Conservation (phyloP, 352 stramenopile species). For the Globisporangium abappressorium region DNA sequence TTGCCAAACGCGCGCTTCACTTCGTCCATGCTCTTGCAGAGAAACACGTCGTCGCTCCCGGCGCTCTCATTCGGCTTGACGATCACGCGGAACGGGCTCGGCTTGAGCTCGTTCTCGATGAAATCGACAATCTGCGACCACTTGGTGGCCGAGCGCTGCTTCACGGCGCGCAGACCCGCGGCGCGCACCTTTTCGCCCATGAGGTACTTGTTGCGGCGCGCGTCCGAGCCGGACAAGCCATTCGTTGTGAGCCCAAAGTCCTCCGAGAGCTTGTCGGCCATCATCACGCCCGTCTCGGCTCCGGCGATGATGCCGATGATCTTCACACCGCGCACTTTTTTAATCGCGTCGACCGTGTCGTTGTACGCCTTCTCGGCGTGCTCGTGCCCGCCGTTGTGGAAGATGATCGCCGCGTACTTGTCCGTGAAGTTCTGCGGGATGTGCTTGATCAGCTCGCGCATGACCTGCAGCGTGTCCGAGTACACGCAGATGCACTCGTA, state of each 20-base stretch:
- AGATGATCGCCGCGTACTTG: slow-evolving; percentile 72
- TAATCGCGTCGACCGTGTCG: slow-evolving; percentile 20
- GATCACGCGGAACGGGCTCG: slow-evolving; percentile 78
- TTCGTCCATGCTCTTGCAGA: slow-evolving; percentile 78
- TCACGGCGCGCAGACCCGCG: slow-evolving; percentile 90
- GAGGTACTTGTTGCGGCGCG: slow-evolving; percentile 76
- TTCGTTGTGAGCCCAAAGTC: slow-evolving; percentile 86
- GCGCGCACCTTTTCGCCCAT: slow-evolving; percentile 87
- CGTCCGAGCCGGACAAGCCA: slow-evolving; percentile 68
- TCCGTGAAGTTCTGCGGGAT: slow-evolving; percentile 72
- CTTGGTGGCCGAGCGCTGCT: slow-evolving; percentile 84
- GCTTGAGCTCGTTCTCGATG: slow-evolving; percentile 58
- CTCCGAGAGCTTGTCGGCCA: slow-evolving; percentile 89
- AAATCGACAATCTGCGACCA: slow-evolving; percentile 75
- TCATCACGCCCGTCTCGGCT: slow-evolving; percentile 90
- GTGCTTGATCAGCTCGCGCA: slow-evolving; percentile 61
- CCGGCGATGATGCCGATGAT: slow-evolving; percentile 89
- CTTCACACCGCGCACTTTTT: slow-evolving; percentile 25
- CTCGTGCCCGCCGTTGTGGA: slow-evolving; percentile 48
- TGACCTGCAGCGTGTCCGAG: slow-evolving; percentile 79
- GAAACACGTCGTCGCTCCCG: slow-evolving; percentile 71
- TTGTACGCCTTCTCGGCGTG: slow-evolving; percentile 41
- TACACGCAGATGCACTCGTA: slow-evolving; percentile 90
- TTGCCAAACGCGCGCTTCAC: slow-evolving; percentile 73
- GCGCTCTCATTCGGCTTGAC: slow-evolving; percentile 89